Conservation (phyloP, 192 early-diverging fungal species). For the Diversispora eburnea region DNA sequence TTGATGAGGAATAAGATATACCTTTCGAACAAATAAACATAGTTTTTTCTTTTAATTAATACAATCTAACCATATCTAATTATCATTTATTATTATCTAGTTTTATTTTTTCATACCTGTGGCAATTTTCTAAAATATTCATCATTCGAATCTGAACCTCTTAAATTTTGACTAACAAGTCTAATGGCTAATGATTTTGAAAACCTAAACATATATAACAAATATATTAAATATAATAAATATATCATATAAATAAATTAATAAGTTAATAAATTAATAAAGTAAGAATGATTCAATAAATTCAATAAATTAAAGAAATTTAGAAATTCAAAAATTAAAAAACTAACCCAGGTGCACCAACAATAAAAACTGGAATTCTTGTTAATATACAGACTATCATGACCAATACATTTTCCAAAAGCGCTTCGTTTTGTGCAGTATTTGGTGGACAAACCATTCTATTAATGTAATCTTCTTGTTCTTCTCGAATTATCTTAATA, state of each 20-base stretch:
- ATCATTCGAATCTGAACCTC: slow-evolving; percentile 23
- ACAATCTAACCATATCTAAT: neutral
- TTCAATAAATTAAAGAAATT: neutral
- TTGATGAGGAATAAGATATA: slow-evolving; percentile 29
- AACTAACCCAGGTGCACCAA: slow-evolving; percentile 26
- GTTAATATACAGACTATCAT: slow-evolving; percentile 30
- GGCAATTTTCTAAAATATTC: slow-evolving; percentile 24
- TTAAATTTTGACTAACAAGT: slow-evolving; percentile 23
- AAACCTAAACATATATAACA: neutral
- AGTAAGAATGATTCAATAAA: neutral
- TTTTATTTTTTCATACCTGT: slow-evolving; percentile 7
- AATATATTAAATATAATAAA: neutral
- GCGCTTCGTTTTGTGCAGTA: slow-evolving; percentile 19
- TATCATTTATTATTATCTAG: neutral
- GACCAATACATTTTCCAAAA: slow-evolving; percentile 25
- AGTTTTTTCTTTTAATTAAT: neutral
- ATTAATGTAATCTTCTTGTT: slow-evolving; percentile 25
- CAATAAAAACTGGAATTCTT: slow-evolving; percentile 27
- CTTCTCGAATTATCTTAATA: slow-evolving; percentile 7
- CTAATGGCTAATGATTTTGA: slow-evolving; percentile 29
- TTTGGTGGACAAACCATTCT: slow-evolving; percentile 9
- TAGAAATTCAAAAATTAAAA: neutral
- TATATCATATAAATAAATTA: no score
- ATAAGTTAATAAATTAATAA: neutral
- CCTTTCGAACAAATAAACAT: neutral